Evolutionary conservation across 352 stramenopile genomes (phyloP).

Genomic region (Pythium dissotocum): DNA sequence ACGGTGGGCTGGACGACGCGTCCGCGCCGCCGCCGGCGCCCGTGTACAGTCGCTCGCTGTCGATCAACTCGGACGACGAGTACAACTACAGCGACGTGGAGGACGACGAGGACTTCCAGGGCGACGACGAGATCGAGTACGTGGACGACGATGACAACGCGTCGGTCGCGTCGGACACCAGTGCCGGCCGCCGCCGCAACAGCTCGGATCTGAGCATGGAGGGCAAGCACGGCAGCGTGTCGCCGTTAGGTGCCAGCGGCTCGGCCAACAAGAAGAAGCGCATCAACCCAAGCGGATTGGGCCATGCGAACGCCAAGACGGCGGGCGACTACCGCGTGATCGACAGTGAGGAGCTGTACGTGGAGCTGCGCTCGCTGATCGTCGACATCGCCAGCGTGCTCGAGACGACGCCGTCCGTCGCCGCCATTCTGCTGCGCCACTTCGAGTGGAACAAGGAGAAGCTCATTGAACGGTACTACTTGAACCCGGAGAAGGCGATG

Average conservation of each 20-base stretch:
- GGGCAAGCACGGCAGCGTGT: constrained; percentile 36
- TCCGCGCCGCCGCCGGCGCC: constrained; percentile 12
- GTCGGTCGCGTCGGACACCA: constrained; percentile 29
- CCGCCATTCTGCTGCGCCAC: constrained; percentile 78
- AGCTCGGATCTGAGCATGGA: constrained; percentile 34
- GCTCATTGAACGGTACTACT: constrained; percentile 86
- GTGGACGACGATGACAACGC: constrained; percentile 67
- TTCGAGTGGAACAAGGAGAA: constrained; percentile 92
- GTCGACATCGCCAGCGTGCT: constrained; percentile 76
- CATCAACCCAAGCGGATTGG: constrained; percentile 36
- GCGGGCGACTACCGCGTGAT: constrained; percentile 81
- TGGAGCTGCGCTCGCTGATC: constrained; percentile 63
- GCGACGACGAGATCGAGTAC: constrained; percentile 51
- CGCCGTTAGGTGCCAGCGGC: constrained; percentile 36
- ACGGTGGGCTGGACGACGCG: constrained; percentile 6
- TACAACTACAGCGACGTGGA: constrained; percentile 85
- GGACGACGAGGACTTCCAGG: constrained; percentile 46
- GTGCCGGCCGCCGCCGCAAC: constrained; percentile 20
- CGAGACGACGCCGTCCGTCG: constrained; percentile 60
- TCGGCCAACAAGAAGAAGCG: constrained; percentile 76
- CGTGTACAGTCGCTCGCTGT: constrained; percentile 39
- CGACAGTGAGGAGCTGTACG: constrained; percentile 76
- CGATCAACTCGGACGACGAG: constrained; percentile 68
- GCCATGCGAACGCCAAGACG: constrained; percentile 26
- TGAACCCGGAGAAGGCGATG: constrained; percentile 56